phyloP scores from a whole-genome alignment of 202 grass and related monocot genomes.

The Alloteropsis angusta region DNA sequence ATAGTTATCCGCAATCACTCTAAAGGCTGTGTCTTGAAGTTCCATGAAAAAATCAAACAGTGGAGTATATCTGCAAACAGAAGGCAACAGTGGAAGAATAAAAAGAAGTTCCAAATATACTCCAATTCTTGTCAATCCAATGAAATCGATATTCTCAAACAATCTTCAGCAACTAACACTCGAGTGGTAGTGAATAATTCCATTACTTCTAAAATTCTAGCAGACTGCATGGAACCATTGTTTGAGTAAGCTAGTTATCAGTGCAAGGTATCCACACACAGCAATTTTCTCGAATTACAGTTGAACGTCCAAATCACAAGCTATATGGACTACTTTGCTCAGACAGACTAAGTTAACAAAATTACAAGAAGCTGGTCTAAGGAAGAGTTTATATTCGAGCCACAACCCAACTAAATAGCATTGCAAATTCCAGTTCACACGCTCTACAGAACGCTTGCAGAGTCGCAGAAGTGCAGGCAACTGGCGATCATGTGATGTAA shows the following conservation, averaged over 20 bases:
- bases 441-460: not conserved
- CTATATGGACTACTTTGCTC: not conserved
- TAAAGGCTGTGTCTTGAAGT: slow-evolving; percentile 62
- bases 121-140: slow-evolving; percentile 4
- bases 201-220: not conserved
- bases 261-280: not conserved
- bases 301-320: not conserved
- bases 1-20: slow-evolving; percentile 86
- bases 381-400: not conserved
- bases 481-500: not conserved
- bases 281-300: not conserved
- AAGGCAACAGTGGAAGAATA: not conserved
- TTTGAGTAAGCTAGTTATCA: not conserved
- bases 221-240: not conserved
- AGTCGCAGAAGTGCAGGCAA: slow-evolving; percentile 5
- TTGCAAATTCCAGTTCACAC: not conserved
- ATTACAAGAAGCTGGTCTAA: not conserved
- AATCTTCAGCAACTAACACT: not conserved
- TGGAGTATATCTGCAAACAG: slow-evolving; percentile 65
- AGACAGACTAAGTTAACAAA: not conserved
- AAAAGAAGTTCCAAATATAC: not conserved
- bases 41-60: slow-evolving; percentile 90
- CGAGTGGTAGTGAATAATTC: not conserved
- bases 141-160: not conserved
- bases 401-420: not conserved